Evolutionary conservation across 2,329 filamentous ascomycete genomes (phyloP).

Genomic region (Alternaria burnsii): DNA sequence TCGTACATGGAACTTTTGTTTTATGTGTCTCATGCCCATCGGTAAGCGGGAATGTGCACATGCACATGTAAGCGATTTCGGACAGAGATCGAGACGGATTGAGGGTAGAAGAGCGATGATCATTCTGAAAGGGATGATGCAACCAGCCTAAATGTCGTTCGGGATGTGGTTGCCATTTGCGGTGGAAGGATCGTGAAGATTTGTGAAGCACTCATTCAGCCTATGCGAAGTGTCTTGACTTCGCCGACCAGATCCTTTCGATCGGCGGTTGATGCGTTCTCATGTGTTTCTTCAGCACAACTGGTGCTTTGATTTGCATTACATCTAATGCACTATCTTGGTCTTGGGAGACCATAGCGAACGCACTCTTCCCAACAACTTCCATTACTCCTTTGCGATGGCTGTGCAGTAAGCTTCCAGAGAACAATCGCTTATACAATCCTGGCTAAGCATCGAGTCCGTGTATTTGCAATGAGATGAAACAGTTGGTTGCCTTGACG

Average conservation of each 20-base stretch:
- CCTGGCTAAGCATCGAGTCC: conserved; percentile 75
- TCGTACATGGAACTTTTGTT: neutral
- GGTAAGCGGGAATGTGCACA: conserved; percentile 4
- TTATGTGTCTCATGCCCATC: neutral
- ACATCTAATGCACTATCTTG: conserved; percentile 81
- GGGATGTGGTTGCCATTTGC: conserved; percentile 1
- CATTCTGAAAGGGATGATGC: neutral
- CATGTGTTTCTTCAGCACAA: conserved; percentile 79
- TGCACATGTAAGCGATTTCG: neutral
- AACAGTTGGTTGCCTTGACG: conserved; percentile 76
- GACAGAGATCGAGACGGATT: conserved; percentile 1
- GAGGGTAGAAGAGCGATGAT: neutral
- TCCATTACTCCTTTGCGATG: conserved; percentile 80
- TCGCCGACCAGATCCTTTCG: conserved; percentile 68
- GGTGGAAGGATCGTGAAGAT: neutral
- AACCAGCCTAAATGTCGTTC: neutral
- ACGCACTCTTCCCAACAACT: conserved; percentile 73
- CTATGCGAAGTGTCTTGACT: conserved; percentile 55
- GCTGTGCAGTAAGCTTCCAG: conserved; percentile 83
- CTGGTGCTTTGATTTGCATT: conserved; percentile 81
- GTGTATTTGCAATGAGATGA: conserved; percentile 68
- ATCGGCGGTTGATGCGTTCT: conserved; percentile 71
- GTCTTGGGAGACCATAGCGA: conserved; percentile 82
- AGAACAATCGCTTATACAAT: conserved; percentile 84
- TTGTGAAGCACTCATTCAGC: conserved; percentile 8